These are phyloP conservation scores for Cadophora malorum DNA, from an alignment of 2,329 filamentous ascomycete genomes.

Conservation along the genomic window DNA sequence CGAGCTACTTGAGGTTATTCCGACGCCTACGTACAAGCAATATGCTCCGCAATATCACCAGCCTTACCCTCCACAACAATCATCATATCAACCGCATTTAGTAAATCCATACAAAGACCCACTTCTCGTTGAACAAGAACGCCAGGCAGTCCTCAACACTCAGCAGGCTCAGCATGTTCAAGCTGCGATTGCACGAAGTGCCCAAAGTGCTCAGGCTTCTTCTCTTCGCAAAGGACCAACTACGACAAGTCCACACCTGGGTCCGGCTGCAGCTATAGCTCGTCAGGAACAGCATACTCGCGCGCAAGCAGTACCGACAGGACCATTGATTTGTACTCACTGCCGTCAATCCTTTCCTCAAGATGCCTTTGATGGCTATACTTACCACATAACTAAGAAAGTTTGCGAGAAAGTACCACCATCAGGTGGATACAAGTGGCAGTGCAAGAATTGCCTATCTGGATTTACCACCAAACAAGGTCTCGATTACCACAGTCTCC, in stretches of 20 bases:
- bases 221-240: background rate
- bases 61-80: background rate
- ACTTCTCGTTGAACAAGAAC: conserved; percentile 19
- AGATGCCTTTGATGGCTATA: conserved; percentile 18
- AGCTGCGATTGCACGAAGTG: conserved; percentile 12
- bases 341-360: conserved; percentile 16
- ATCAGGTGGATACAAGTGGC: conserved; percentile 30
- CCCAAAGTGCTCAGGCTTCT: conserved; percentile 15
- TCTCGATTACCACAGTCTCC: conserved; percentile 33
- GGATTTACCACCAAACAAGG: conserved; percentile 39
- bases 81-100: background rate
- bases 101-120: conserved; percentile 15
- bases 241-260: background rate
- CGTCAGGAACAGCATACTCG: conserved; percentile 11
- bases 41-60: conserved; percentile 4
- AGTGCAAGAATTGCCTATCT: conserved; percentile 32
- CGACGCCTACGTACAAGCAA: background rate
- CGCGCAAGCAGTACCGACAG: background rate
- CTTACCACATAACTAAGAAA: conserved; percentile 31
- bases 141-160: conserved; percentile 14
- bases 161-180: conserved; percentile 17
- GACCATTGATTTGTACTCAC: conserved; percentile 8
- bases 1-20: background rate
- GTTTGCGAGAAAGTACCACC: conserved; percentile 30
- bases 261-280: conserved; percentile 4